Evolutionary conservation across 257 asterid species (phyloP), one percentile per base, ranked within the genome.

Genomic region (Nicotiana tabacum): DNA sequence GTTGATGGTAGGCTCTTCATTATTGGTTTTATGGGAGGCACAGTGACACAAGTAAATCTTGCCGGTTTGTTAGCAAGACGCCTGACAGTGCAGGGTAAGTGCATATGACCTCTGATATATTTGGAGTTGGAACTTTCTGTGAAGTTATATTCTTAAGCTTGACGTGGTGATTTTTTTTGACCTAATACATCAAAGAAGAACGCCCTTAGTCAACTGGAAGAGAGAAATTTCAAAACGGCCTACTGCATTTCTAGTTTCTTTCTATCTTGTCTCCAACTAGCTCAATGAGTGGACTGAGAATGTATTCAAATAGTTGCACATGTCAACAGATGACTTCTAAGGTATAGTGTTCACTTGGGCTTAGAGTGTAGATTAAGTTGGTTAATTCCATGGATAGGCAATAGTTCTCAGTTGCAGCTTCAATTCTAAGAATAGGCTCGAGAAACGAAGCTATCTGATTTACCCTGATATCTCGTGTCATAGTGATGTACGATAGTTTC

Each of bases 11-110:
- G 99, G 93, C 97, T 96, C 67, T 96, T 96, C 90, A 91, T 96
- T 70, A 90, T 96, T 76, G 98, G 98, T 78, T 90, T 96, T 61
- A 93, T 93, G 98, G 98, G 99, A 58, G 99, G 99, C 61, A 9
- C 88, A 8, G 88, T 83, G 81, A 70, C 95, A 24, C 92, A 94
- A 88, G 86, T 92, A 77, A 94, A 93, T 82, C 98, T 96, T n/a
- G 84, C 84, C 10, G 82, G 68, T 83, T 60, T 96, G 91, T 90
- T 91, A 62, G 89, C 86, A 27, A 92, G 81, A 83, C 98, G 99
- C 83, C 97, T 96, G 60, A 92, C 98, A 0, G 90, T 96, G 82
- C 99, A 94, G 86, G 91, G 99, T 96, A 93, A 62, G 79, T 61
- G 24, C 55, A 70, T 51, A 65, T 58, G 30, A 9, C 15, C 66